Evolutionary conservation across 805 yeast species (phyloP).

Genomic region (Lipomyces starkeyi): DNA sequence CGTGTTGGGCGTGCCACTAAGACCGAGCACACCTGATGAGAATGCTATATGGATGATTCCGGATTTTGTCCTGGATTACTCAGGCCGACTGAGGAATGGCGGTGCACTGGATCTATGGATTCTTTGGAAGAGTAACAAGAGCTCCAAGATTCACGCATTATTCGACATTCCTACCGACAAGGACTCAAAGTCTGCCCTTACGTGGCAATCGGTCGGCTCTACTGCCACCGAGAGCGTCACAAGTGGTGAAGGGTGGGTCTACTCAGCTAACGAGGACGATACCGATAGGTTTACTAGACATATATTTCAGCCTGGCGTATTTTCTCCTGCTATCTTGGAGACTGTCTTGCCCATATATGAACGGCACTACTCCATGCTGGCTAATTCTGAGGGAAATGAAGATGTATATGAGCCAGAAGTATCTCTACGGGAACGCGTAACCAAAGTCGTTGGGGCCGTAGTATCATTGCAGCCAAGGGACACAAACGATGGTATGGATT

Average conservation of each 20-base stretch:
- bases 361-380: conserved; percentile 49
- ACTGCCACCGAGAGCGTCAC: conserved; percentile 2
- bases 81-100: conserved; percentile 16
- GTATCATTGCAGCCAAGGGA: conserved; percentile 36
- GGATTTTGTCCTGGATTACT: conserved; percentile 49
- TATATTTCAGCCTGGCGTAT: conserved; percentile 58
- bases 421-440: conserved; percentile 48
- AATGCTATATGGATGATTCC: conserved; percentile 56
- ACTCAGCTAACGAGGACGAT: conserved; percentile 42
- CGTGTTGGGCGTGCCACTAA: conserved; percentile 43
- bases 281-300: conserved; percentile 48
- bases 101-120: conserved; percentile 48
- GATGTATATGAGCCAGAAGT: conserved; percentile 32
- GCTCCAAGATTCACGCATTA: conserved; percentile 46
- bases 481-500: conserved; percentile 37
- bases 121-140: conserved; percentile 69
- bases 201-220: conserved; percentile 33
- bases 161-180: conserved; percentile 24
- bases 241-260: conserved; percentile 18
- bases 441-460: conserved; percentile 46
- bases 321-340: conserved; percentile 55
- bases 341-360: conserved; percentile 61
- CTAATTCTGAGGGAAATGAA: conserved; percentile 41
- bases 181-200: conserved; percentile 1
- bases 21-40: conserved; percentile 46